Percentiles rank a stretch among this genome's conserved stretches.
These are phyloP conservation scores for Leucocoprinus sp. DNA, from an alignment of 768 basidiomycete genomes.

Conservation along the genomic window DNA sequence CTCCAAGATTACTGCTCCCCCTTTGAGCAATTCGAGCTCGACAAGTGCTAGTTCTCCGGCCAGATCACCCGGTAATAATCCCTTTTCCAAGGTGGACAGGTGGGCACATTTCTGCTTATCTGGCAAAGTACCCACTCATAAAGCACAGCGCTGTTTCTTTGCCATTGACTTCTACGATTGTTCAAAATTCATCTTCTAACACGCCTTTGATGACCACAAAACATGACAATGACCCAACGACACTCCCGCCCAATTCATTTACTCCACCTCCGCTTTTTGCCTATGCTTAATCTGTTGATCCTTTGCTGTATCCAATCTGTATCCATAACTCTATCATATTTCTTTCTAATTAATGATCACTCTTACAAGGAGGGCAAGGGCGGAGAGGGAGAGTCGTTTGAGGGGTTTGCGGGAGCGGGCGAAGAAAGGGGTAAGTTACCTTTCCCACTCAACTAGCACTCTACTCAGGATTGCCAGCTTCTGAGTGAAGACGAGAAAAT, in stretches of 20 bases:
- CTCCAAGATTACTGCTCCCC: constrained; percentile 17
- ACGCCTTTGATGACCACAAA: constrained; percentile 15
- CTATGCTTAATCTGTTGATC: constrained; percentile 42
- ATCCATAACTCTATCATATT: no score
- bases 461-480: constrained; percentile 26
- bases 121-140: constrained; percentile 52
- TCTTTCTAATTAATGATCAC: background rate
- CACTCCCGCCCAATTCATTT: constrained; percentile 37
- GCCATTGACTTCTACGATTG: constrained; percentile 16
- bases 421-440: constrained; percentile 58
- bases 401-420: constrained; percentile 68
- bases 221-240: constrained; percentile 22
- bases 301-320: constrained; percentile 11
- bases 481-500: constrained; percentile 59
- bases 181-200: constrained; percentile 9
- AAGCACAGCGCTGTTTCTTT: constrained; percentile 42
- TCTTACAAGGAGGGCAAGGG: constrained; percentile 55
- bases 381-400: constrained; percentile 62
- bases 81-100: constrained; percentile 55
- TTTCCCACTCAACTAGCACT: background rate
- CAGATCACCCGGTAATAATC: constrained; percentile 18
- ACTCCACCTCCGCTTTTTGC: constrained; percentile 63
- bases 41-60: constrained; percentile 13
- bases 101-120: constrained; percentile 32
- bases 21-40: constrained; percentile 12